Evolutionary conservation across 2,329 filamentous ascomycete genomes (phyloP).

Genomic region (Dactylellina haptotyla): DNA sequence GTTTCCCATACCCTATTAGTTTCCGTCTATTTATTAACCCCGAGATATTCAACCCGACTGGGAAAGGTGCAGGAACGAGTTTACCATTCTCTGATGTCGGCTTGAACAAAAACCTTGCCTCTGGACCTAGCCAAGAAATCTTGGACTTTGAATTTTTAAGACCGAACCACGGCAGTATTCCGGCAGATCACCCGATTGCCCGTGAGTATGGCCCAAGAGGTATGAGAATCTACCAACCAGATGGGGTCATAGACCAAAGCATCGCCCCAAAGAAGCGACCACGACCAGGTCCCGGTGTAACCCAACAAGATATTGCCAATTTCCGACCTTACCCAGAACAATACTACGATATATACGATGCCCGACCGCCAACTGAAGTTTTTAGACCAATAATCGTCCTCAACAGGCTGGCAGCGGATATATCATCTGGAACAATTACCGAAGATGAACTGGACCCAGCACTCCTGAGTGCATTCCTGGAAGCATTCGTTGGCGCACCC

Average conservation of each 20-base stretch:
- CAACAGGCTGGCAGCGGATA: constrained; percentile 8
- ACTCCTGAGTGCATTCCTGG: constrained; percentile 6
- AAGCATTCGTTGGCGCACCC: constrained; percentile 28
- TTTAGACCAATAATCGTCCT: constrained; percentile 21
- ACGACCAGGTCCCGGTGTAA: not conserved
- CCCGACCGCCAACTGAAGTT: constrained; percentile 12
- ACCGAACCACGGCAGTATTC: not conserved
- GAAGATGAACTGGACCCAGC: not conserved
- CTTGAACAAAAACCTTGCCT: not conserved
- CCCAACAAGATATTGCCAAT: not conserved
- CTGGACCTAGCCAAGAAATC: not conserved
- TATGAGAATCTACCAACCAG: not conserved
- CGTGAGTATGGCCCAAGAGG: constrained; percentile 2
- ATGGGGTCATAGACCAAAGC: not conserved
- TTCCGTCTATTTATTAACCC: constrained; percentile 36
- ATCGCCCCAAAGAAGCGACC: not conserved
- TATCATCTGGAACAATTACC: not conserved
- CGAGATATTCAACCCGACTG: constrained; percentile 3
- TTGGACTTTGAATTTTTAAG: constrained; percentile 2
- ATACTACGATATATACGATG: constrained; percentile 7
- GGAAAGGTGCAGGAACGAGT: not conserved
- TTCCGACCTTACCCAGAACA: constrained; percentile 4
- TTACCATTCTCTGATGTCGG: constrained; percentile 16
- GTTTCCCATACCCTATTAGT: constrained; percentile 14
- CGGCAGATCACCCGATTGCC: not conserved